Percentiles rank a stretch among this genome's conserved stretches.
Evolutionary conservation across 2,329 filamentous ascomycete species (phyloP).

Genomic region (Alternaria sp.): DNA sequence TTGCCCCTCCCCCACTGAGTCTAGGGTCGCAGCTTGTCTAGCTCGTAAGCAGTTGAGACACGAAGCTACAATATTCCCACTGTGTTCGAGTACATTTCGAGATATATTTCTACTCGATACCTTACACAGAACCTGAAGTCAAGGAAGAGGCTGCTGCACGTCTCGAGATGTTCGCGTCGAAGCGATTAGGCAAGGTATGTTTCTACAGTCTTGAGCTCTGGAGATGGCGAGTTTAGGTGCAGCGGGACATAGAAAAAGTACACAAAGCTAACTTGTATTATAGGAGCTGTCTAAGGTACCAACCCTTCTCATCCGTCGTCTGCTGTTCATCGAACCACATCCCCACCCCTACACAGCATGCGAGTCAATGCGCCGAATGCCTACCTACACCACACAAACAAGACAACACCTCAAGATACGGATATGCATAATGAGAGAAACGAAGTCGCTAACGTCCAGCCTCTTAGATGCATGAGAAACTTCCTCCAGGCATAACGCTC

Average conservation of each 20-base stretch:
- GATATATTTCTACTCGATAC: background rate
- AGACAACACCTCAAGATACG: background rate
- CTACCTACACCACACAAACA: background rate
- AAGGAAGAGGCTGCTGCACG: background rate
- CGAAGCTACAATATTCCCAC: background rate
- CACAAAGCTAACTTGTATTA: conserved; percentile 5
- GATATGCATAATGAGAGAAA: background rate
- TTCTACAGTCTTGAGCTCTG: background rate
- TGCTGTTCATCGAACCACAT: background rate
- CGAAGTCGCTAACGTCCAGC: background rate
- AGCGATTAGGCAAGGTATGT: conserved; percentile 59
- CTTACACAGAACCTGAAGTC: background rate
- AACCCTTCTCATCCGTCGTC: conserved; percentile 1
- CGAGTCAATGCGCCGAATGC: background rate
- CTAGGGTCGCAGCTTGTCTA: conserved; percentile 1
- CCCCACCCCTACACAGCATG: background rate
- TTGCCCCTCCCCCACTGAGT: conserved; percentile 13
- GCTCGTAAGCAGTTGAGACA: background rate
- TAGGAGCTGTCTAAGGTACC: conserved; percentile 38
- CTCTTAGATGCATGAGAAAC: conserved; percentile 63
- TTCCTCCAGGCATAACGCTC: conserved; percentile 76
- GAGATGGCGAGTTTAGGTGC: background rate
- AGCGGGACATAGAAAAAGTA: background rate
- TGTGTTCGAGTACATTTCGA: background rate
- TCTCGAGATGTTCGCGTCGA: conserved; percentile 60